Evolutionary conservation across 176 grass and related monocot genomes (phyloP), one percentile per base, ranked within the genome.

Genomic region (Oryza coarctata): DNA sequence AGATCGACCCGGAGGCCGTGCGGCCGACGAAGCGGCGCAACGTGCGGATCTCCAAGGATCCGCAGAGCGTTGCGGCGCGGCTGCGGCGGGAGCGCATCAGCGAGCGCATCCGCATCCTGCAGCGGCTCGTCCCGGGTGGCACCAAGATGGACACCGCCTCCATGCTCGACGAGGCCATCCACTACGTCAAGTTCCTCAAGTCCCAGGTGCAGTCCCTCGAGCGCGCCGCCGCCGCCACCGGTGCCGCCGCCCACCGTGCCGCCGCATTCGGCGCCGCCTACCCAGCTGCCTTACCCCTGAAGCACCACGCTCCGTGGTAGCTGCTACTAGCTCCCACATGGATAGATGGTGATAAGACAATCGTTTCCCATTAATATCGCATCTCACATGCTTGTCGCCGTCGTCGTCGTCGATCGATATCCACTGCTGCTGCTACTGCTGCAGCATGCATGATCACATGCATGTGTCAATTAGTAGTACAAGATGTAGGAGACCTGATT

Each of bases 131-230:
- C 38, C 95, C 95, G 3, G 95, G 95, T 0, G 95, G 95, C 68
- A 98, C 92, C 61, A 98, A 95, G 90, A 98, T 98, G 95, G 95
- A 98, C 87, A 98, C 95, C 5, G 95, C 95, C 5, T 98, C 95
- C 43, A 98, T 98, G 95, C 87, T 98, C 22, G 95, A 98, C 76
- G 95, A 98, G 88, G 90, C 95, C 63, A 95, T 98, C 85, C 90
- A 95, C 80, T 98, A 98, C 80, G 92, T 98, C 75, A 95, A 98
- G 90, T 98, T 95, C 80, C 84, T 98, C 63, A 98, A 98, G 88
- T 91, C 88, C 18, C 95, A 98, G 82, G 83, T 98, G 73, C 95
- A 91, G 86, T 89, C 88, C 12, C 90, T 98, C 23, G 90, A 98
- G 87, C 88, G 72, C 52, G 90, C 89, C 5, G 91, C 89, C 1